Percentiles rank a stretch among this genome's conserved stretches.
Evolutionary conservation across 148 eudicot genomes (phyloP).

Genomic region (Chenopodium quinoa): DNA sequence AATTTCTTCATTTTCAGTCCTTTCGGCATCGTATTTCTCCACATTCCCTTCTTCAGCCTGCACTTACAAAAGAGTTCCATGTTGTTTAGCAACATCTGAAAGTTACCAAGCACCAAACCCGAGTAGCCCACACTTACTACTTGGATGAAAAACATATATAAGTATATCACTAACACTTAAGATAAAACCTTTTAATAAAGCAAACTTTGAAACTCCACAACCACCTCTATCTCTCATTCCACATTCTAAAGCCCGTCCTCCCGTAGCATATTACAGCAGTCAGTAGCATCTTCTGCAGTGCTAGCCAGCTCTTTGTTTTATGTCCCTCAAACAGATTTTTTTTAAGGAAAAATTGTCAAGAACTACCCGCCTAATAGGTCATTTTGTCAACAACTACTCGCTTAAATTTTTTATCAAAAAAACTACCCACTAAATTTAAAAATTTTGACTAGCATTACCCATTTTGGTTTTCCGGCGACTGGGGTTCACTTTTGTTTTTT

Average conservation of each 20-base stretch:
- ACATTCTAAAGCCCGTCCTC: background rate
- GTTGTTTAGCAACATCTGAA: conserved; percentile 3
- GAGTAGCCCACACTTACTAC: background rate
- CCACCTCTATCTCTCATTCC: background rate
- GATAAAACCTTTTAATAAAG: background rate
- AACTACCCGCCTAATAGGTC: background rate
- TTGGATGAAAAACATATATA: background rate
- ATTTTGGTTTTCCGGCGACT: too few species aligned
- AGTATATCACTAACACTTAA: background rate
- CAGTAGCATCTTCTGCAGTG: background rate
- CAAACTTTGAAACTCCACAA: background rate
- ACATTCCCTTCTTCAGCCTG: conserved; percentile 75
- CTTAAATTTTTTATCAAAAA: too few species aligned
- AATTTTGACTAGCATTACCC: too few species aligned
- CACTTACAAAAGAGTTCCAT: background rate
- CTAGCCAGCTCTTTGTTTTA: background rate
- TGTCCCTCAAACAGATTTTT: background rate
- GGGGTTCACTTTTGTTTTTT: too few species aligned
- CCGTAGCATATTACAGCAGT: background rate
- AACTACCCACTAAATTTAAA: too few species aligned
- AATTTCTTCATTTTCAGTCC: conserved; percentile 81
- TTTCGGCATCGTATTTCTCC: conserved; percentile 86
- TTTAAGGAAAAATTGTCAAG: background rate
- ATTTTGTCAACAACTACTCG: too few species aligned
- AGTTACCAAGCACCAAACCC: conserved; percentile 3